phyloP scores from a whole-genome alignment of 2,329 filamentous ascomycete species.

The Pestalotiopsis sp. region DNA sequence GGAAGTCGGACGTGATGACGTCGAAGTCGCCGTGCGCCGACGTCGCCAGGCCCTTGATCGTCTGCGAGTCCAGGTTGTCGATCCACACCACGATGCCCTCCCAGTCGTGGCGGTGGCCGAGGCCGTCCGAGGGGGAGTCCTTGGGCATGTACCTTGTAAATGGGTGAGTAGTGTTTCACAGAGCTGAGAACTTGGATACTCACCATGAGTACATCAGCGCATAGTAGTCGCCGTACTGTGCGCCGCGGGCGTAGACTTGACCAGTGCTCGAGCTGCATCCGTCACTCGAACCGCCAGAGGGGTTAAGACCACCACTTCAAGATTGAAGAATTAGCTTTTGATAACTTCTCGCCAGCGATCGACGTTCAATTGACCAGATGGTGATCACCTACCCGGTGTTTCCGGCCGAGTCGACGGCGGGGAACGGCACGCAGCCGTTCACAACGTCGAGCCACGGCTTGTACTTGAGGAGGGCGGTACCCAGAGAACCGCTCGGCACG shows the following conservation, averaged over 20 bases:
- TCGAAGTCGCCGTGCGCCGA: slow-evolving; percentile 36
- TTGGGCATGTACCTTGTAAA: slow-evolving; percentile 40
- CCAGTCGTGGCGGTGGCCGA: slow-evolving; percentile 41
- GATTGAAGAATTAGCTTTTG: slow-evolving; percentile 12
- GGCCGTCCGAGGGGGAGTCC: slow-evolving; percentile 36
- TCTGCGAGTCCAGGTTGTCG: slow-evolving; percentile 25
- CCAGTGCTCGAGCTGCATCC: slow-evolving; percentile 31
- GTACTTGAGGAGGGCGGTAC: slow-evolving; percentile 55
- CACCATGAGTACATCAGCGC: slow-evolving; percentile 36
- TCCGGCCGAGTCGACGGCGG: slow-evolving; percentile 55
- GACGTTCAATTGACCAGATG: not conserved
- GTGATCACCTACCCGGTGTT: slow-evolving; percentile 24
- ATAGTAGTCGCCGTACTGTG: slow-evolving; percentile 27
- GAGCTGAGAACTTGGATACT: slow-evolving; percentile 14
- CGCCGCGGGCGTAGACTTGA: slow-evolving; percentile 36
- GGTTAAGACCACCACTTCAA: slow-evolving; percentile 29
- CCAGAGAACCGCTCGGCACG: slow-evolving; percentile 47
- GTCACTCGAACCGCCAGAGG: slow-evolving; percentile 27
- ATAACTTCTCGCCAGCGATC: not conserved
- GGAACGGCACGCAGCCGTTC: slow-evolving; percentile 61
- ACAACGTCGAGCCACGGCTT: slow-evolving; percentile 53
- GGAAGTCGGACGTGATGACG: slow-evolving; percentile 24
- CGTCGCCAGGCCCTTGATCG: slow-evolving; percentile 32
- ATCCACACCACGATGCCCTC: slow-evolving; percentile 37
- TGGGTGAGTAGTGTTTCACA: not conserved